phyloP scores from a whole-genome alignment of 1,284 basidiomycete genomes.

The Apiotrichum montevideense region DNA sequence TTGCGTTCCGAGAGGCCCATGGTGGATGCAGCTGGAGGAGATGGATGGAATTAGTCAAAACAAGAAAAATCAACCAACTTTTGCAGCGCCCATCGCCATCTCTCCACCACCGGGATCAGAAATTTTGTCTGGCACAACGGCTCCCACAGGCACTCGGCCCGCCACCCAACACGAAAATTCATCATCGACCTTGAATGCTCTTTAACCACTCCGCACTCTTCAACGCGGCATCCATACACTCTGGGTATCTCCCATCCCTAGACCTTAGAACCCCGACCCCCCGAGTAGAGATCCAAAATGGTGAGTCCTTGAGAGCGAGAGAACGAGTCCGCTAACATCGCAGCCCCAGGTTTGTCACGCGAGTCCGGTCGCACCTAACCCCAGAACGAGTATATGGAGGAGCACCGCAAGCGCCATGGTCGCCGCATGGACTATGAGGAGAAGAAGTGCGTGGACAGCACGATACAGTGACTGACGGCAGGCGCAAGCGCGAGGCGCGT shows the following conservation, averaged over 20 bases:
- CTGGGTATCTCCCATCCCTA: constrained; percentile 1
- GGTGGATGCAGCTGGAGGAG: constrained; percentile 6
- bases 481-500: constrained; percentile 90
- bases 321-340: constrained; percentile 9
- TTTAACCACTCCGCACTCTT: too few relatives aligned
- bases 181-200: constrained; percentile 1
- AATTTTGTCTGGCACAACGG: constrained; percentile 12
- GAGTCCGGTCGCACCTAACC: constrained; percentile 9
- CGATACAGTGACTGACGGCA: constrained; percentile 37
- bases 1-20: constrained; percentile 49
- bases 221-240: not conserved
- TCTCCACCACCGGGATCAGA: constrained; percentile 12
- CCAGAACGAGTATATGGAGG: constrained; percentile 49
- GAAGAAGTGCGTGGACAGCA: constrained; percentile 33
- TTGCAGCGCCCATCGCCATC: not conserved
- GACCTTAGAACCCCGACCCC: not conserved
- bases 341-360: constrained; percentile 39
- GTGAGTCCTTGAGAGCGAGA: constrained; percentile 5
- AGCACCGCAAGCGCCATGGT: constrained; percentile 48
- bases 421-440: constrained; percentile 47
- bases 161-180: constrained; percentile 4
- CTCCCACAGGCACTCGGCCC: not conserved
- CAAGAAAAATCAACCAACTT: not conserved
- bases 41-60: constrained; percentile 1
- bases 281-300: constrained; percentile 19